Evolutionary conservation across 169 alveolate species (phyloP), one percentile per base, ranked within the genome.

Genomic region (Cyclospora cayetanensis): DNA sequence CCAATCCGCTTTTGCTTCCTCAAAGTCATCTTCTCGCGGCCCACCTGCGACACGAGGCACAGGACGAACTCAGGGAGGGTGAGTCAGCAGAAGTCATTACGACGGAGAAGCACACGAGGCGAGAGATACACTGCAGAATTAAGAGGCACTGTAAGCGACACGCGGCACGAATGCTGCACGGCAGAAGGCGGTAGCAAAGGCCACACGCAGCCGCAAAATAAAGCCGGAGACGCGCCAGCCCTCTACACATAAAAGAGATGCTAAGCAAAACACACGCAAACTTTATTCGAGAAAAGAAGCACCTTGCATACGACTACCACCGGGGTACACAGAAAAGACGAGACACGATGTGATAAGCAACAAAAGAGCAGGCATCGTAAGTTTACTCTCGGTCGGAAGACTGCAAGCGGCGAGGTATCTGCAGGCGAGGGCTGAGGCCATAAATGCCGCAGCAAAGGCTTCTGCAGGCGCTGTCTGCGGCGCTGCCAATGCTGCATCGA

Each of bases 21-120:
- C 31, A 79, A 37, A 7, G 89, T 79, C 89, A 79, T 79, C 72
- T 79, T 79, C 46, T 79, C 89, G 7, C 89, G 41, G 52, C 89
- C 89, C 20, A 50, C 89, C 29, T 79, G 70, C 68, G 20, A 50
- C 68, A 46, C n/a, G n/a, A n/a, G n/a, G n/a, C n/a, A n/a, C n/a
- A n/a, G n/a, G n/a, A n/a, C n/a, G n/a, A n/a, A n/a, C n/a, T n/a
- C n/a, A n/a, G n/a, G n/a, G n/a, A n/a, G n/a, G n/a, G n/a, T n/a
- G n/a, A n/a, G n/a, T n/a, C n/a, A n/a, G n/a, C n/a, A n/a, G n/a
- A n/a, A n/a, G n/a, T n/a, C n/a, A n/a, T n/a, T n/a, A n/a, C n/a
- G n/a, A n/a, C n/a, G n/a, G n/a, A n/a, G n/a, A n/a, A n/a, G n/a
- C n/a, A n/a, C n/a, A n/a, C n/a, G n/a, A n/a, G n/a, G n/a, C n/a